These are phyloP conservation scores for Phaffia australis DNA, from an alignment of 768 basidiomycete genomes.

Conservation along the genomic window DNA sequence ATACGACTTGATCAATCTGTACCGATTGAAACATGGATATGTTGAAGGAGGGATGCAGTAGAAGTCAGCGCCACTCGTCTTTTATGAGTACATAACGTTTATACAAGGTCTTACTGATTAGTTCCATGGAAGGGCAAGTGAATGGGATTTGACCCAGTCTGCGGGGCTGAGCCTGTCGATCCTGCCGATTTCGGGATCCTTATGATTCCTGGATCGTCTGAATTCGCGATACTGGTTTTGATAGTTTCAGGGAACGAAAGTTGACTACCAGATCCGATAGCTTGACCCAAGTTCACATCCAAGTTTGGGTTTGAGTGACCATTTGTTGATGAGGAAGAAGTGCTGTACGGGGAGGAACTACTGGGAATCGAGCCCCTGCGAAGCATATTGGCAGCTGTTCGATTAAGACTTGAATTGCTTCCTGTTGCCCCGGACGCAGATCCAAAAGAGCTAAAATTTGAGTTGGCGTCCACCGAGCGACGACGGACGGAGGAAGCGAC, in stretches of 20 bases:
- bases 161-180: not conserved
- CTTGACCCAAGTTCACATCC: too few relatives aligned
- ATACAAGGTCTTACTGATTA: not conserved
- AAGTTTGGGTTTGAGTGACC: not conserved
- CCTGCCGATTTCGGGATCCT: slow-evolving; percentile 2
- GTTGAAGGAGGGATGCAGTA: too few relatives aligned
- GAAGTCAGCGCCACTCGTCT: too few relatives aligned
- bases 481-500: not conserved
- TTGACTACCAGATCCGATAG: too few relatives aligned
- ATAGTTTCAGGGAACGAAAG: too few relatives aligned
- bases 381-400: too few relatives aligned
- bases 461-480: not conserved
- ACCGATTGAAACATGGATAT: slow-evolving; percentile 8
- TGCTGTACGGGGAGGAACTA: too few relatives aligned
- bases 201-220: slow-evolving; percentile 7
- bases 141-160: slow-evolving; percentile 5
- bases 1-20: slow-evolving; percentile 52
- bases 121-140: slow-evolving; percentile 25
- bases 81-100: too few relatives aligned
- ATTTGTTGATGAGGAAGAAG: too few relatives aligned
- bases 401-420: not conserved
- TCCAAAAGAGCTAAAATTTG: slow-evolving; percentile 2
- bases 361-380: too few relatives aligned
- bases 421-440: slow-evolving; percentile 2
- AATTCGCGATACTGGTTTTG: slow-evolving; percentile 7